Evolutionary conservation across 1,284 basidiomycete genomes (phyloP), one percentile per base, ranked within the genome.

Genomic region (Prillingera fragicola): DNA sequence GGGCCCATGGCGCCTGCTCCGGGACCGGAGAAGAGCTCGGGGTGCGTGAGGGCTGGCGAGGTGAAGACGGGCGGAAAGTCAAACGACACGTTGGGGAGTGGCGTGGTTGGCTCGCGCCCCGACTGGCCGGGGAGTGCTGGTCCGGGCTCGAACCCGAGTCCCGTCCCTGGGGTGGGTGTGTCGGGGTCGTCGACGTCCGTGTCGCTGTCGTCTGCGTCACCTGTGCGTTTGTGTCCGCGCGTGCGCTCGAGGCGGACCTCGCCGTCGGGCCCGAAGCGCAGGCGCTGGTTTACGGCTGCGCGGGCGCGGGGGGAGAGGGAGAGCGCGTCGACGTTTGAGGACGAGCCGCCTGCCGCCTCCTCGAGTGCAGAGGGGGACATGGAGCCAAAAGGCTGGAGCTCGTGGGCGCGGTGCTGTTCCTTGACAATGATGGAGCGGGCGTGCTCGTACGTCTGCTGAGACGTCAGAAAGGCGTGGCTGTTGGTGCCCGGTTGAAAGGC

Each of bases 41-140:
- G 63, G 17, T 65, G 60, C 5, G 63, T 48, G 29, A 62, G 42
- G 3, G 50, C 33, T 1, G 65, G 55, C 9, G 56, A 52, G 14
- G 34, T 45, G 41, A 69, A 67, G 17, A 67, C 66, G 6, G 62
- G 50, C 7, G 66, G 66, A 50, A 69, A 69, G 25, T 65, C 66
- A 29, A 55, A 52, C 15, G 39, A 40, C 27, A 25, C 19, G 31
- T 38, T 26, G n/a, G 37, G 21, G 50, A 35, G 8, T 19, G 15
- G 22, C 14, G 18, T 4, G 26, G n/a, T n/a, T n/a, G n/a, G n/a
- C n/a, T n/a, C n/a, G n/a, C n/a, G n/a, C n/a, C n/a, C n/a, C n/a
- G n/a, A n/a, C n/a, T n/a, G n/a, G n/a, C n/a, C n/a, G n/a, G n/a
- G n/a, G n/a, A n/a, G n/a, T n/a, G n/a, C n/a, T n/a, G n/a, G n/a